These are phyloP conservation scores for Lepidium sativum DNA, from an alignment of 345 rosid genomes.

Conservation along the genomic window DNA sequence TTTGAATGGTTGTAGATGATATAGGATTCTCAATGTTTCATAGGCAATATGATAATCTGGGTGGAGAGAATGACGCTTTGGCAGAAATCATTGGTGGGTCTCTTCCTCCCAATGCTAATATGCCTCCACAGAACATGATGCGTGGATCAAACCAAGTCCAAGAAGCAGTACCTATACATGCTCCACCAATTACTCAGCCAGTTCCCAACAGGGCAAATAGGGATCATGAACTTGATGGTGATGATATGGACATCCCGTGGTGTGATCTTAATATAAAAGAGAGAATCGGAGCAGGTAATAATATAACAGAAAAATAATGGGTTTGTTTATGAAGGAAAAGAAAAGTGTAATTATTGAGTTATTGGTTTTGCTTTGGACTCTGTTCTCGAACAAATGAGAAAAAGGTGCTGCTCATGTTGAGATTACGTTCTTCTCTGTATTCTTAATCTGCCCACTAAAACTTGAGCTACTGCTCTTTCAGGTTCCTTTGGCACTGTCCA, in stretches of 20 bases:
- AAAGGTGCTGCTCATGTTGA: background rate
- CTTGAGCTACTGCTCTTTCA: slow-evolving; percentile 36
- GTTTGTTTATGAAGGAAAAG: background rate
- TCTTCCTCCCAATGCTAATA: slow-evolving; percentile 22
- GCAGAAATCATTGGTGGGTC: slow-evolving; percentile 38
- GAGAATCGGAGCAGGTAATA: slow-evolving; percentile 95
- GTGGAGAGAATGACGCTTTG: slow-evolving; percentile 40
- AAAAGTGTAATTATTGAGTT: background rate
- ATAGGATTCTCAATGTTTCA: slow-evolving; percentile 44
- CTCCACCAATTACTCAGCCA: slow-evolving; percentile 36
- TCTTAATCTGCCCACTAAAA: slow-evolving; percentile 10
- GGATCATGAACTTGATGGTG: slow-evolving; percentile 63
- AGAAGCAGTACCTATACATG: slow-evolving; percentile 36
- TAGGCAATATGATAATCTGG: slow-evolving; percentile 38
- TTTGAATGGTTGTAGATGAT: slow-evolving; percentile 38
- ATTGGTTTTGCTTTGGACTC: slow-evolving; percentile 4
- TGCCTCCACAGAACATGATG: slow-evolving; percentile 38
- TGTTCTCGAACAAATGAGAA: background rate
- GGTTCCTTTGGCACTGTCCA: slow-evolving; percentile 99
- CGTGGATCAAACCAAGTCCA: slow-evolving; percentile 34
- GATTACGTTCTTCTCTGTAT: background rate
- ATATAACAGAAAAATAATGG: background rate
- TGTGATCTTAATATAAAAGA: slow-evolving; percentile 79
- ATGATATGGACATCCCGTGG: slow-evolving; percentile 91
- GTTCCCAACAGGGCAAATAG: slow-evolving; percentile 36